Base-by-base conservation (phyloP, 2,329 filamentous ascomycete species). In the Aspergillus chevalieri region DNA sequence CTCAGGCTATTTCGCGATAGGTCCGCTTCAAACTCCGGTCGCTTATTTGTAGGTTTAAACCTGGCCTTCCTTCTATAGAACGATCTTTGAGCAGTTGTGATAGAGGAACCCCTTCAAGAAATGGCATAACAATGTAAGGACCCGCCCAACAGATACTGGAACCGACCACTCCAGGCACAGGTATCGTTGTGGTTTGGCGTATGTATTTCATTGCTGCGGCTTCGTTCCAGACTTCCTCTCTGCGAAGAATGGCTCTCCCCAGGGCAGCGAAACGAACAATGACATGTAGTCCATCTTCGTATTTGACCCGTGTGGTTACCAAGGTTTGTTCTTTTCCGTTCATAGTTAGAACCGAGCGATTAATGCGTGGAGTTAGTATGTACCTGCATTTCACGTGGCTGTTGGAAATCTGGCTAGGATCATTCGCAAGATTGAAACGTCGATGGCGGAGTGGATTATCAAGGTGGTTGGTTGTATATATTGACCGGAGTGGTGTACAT, bases 231-330 rank as follows among this genome's bases (percentile, higher is more conserved):
- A 59, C 47, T 47, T 64, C 62, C 15, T 63, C 62, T 49, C 63
- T 55, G 1, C 52, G 55, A 52, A 63, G 60, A 47, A 61, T 53
- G 1, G 48, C 24, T 6, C 28, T 30, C 0, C 57, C 57, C 6
- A 57, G 56, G 4, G 52, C 14, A n/a, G 55, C 55, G 36, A 64
- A 60, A 10, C 58, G 59, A 54, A 68, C 59, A 10, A 65, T 33
- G 7, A 62, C 57, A 12, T 57, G 54, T 43, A 47, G 44, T 2
- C 54, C 57, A 42, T 63, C 52, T 36, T 60, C 51, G 46, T 54
- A 64, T n/a, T 56, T 62, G 44, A 67, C 61, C 33, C 56, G 54
- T 17, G 17, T 94, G 3, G 89, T 95, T 21, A 93, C 87, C 2
- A 93, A 85, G 72, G 77, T 77, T 56, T 44, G 43, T 47, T n/a